Evolutionary conservation across 495 filamentous ascomycete genomes (phyloP).

Genomic region (Aspergillus bridgeri): DNA sequence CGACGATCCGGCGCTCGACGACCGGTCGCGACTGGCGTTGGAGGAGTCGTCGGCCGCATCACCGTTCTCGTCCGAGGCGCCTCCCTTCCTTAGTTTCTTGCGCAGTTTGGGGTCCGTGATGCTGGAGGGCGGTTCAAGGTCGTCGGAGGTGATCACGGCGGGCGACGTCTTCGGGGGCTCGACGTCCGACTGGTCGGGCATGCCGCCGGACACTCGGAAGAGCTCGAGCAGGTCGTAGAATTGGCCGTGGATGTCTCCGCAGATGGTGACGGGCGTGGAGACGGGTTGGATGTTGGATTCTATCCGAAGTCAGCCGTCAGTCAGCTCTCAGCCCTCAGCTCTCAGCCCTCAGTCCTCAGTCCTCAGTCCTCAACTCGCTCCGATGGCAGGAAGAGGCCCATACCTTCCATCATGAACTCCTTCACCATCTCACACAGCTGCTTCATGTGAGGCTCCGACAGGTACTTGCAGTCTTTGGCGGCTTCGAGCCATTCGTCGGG

Average conservation of each 20-base stretch:
- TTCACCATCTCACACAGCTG: conserved; percentile 98
- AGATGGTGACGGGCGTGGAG: conserved; percentile 92
- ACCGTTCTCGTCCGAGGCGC: conserved; percentile 22
- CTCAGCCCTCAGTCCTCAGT: conserved; percentile 15
- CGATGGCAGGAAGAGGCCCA: too few relatives aligned
- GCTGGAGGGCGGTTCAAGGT: conserved; percentile 81
- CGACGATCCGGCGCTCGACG: conserved; percentile 40
- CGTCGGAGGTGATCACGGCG: conserved; percentile 72
- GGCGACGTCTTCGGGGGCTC: conserved; percentile 60
- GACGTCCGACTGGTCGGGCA: conserved; percentile 73
- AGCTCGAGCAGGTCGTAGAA: conserved; percentile 98
- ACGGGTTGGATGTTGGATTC: conserved; percentile 99
- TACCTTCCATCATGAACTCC: conserved; percentile 96
- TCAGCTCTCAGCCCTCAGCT: background rate
- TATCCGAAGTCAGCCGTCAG: conserved; percentile 26
- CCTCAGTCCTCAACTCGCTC: conserved; percentile 12
- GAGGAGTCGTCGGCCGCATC: conserved; percentile 36
- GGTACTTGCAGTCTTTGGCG: conserved; percentile 93
- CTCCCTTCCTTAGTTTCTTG: conserved; percentile 64
- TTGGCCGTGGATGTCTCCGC: conserved; percentile 97
- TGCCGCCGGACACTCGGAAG: conserved; percentile 92
- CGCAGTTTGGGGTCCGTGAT: conserved; percentile 81
- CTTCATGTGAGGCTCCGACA: conserved; percentile 96
- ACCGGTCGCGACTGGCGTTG: conserved; percentile 24
- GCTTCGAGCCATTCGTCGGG: conserved; percentile 96